Evolutionary conservation across 1,139 yeast species (phyloP), one percentile per base, ranked within the genome.

Genomic region (Candida tropicalis): DNA sequence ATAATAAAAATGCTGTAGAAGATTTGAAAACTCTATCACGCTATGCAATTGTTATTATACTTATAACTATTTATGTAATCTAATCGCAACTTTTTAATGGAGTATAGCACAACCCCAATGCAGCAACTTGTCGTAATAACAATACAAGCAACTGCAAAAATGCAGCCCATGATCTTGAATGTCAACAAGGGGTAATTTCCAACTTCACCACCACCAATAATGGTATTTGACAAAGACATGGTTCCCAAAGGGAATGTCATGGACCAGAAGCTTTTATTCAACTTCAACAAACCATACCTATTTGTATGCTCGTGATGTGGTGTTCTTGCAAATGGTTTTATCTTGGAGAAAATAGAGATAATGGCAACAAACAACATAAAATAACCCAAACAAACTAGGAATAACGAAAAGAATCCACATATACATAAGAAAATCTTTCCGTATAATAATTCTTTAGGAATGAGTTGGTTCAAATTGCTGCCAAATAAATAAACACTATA

Each of bases 171-270:
- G 4, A 82, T 82, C 49, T 77, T 72, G 64, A 85, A 85, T 3
- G 82, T 79, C 32, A 58, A 58, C 51, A 81, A 66, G 1, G 52
- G 52, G 28, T 48, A 48, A 33, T 68, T 66, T 5, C 54, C 52
- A 5, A 75, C 72, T 40, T 67, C 72, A 5, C 75, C 61, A 2
- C 49, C 54, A 31, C 71, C 79, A 22, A 88, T 58, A 52, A 79
- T 77, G 16, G 70, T 61, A 51, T 81, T 76, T 2, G 88, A 79
- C 16, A 86, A 62, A 0, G 84, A 70, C 84, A 87, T 83, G 0
- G 97, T 88, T 2, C 96, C 97, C 53, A 88, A 58, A 2, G 97
- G 97, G 82, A 90, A 90, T 49, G 96, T 86, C 73, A 87, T 79
- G 24, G 90, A 82, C 96, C 96, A 89, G 77, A 85, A 87, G 0